Conservation (phyloP, 805 yeast species). For the Kazachstania viticola region DNA sequence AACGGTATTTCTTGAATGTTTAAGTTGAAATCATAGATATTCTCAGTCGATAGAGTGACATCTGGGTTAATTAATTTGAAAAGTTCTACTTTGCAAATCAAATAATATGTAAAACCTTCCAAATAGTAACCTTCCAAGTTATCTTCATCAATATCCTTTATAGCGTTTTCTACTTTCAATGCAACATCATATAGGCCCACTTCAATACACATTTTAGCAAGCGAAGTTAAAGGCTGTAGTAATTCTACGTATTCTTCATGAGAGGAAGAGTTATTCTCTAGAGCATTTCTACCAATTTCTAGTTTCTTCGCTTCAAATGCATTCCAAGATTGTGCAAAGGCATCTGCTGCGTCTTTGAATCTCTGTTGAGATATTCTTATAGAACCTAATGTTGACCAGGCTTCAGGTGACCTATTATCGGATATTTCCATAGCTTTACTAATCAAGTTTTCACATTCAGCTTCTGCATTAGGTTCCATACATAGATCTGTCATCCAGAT, state of each 20-base stretch:
- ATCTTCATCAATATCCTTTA: slow-evolving; percentile 75
- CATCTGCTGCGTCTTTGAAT: slow-evolving; percentile 57
- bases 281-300: slow-evolving; percentile 33
- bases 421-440: slow-evolving; percentile 52
- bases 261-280: slow-evolving; percentile 22
- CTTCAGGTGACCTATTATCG: slow-evolving; percentile 52
- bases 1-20: slow-evolving; percentile 28
- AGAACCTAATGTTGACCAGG: slow-evolving; percentile 73
- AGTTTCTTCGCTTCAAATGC: slow-evolving; percentile 45
- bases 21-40: slow-evolving; percentile 24
- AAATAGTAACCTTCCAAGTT: slow-evolving; percentile 72
- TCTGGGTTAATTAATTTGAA: slow-evolving; percentile 16
- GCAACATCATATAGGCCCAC: slow-evolving; percentile 60
- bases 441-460: slow-evolving; percentile 62
- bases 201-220: slow-evolving; percentile 70
- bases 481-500: slow-evolving; percentile 97
- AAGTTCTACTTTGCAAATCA: slow-evolving; percentile 30
- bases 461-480: slow-evolving; percentile 85
- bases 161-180: slow-evolving; percentile 47
- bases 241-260: slow-evolving; percentile 46
- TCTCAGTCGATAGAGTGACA: slow-evolving; percentile 16
- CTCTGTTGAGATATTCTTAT: slow-evolving; percentile 82
- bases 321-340: slow-evolving; percentile 61
- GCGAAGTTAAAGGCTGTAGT: slow-evolving; percentile 60
- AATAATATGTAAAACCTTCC: slow-evolving; percentile 64